A percentile compares a stretch with the other conserved stretches of the same genome.
Evolutionary conservation across 345 rosid genomes (phyloP).

Genomic region (Euphorbia pulcherrima): DNA sequence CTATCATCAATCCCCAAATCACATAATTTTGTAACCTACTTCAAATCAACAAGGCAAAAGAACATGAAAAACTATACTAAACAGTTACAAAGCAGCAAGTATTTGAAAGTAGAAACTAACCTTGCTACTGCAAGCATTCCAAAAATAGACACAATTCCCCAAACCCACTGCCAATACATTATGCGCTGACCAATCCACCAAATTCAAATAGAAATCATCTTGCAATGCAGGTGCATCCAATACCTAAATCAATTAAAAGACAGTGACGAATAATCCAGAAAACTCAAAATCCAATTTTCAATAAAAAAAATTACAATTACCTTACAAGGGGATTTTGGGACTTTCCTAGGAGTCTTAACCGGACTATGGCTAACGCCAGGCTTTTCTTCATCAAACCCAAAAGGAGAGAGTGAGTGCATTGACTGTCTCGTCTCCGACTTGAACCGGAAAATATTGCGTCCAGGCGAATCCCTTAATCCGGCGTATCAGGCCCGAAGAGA

Average conservation of each 20-base stretch:
- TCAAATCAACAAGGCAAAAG: neutral
- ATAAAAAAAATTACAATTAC: constrained; percentile 27
- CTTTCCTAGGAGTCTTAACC: constrained; percentile 80
- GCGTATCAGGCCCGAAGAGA: constrained; percentile 75
- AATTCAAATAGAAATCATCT: constrained; percentile 96
- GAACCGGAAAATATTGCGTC: constrained; percentile 74
- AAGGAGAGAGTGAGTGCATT: constrained; percentile 59
- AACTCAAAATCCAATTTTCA: neutral
- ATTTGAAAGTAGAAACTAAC: constrained; percentile 29
- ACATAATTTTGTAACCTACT: constrained; percentile 87
- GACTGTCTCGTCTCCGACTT: constrained; percentile 78
- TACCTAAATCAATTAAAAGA: constrained; percentile 43
- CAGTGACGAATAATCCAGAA: neutral
- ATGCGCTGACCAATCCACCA: constrained; percentile 96
- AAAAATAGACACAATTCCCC: constrained; percentile 90
- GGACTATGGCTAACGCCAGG: constrained; percentile 64
- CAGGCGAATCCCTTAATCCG: constrained; percentile 57
- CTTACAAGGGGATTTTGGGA: constrained; percentile 83
- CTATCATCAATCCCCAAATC: constrained; percentile 83
- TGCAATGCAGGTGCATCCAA: constrained; percentile 98
- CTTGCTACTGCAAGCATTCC: constrained; percentile 99
- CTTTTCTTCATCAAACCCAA: constrained; percentile 50
- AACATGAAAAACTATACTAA: constrained; percentile 5
- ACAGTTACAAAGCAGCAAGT: constrained; percentile 2
- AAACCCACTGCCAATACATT: constrained; percentile 92